phyloP scores from a whole-genome alignment of 2,329 filamentous ascomycete species.

The Conoideocrella luteorostrata region DNA sequence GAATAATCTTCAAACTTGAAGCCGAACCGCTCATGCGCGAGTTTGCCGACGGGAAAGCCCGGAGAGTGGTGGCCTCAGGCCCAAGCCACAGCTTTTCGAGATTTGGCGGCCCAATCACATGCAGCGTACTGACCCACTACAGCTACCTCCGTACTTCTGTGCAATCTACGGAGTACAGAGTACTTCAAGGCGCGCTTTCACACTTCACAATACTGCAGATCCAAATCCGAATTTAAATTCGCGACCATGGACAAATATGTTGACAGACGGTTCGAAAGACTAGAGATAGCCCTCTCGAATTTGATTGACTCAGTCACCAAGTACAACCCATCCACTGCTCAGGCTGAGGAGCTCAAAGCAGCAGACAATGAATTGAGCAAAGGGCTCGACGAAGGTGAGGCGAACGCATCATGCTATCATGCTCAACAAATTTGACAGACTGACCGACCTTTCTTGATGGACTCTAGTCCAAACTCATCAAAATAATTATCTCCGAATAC shows the following conservation, averaged over 20 bases:
- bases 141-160: too few relatives aligned
- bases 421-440: not conserved
- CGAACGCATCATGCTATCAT: too few relatives aligned
- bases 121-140: constrained; percentile 12
- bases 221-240: not conserved
- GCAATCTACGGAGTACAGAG: too few relatives aligned
- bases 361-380: constrained; percentile 63
- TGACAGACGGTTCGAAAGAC: constrained; percentile 56
- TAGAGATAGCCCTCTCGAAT: constrained; percentile 59
- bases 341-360: constrained; percentile 61
- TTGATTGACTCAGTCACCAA: constrained; percentile 76
- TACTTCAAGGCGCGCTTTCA: not conserved
- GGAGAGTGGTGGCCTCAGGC: constrained; percentile 26
- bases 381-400: constrained; percentile 62
- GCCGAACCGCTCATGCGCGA: constrained; percentile 21
- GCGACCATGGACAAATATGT: constrained; percentile 54
- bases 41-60: constrained; percentile 29
- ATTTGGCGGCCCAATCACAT: constrained; percentile 13
- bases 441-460: not conserved
- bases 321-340: constrained; percentile 66
- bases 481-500: constrained; percentile 63
- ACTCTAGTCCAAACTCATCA: constrained; percentile 64
- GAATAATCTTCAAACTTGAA: constrained; percentile 11
- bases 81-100: constrained; percentile 2
- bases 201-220: not conserved